Evolutionary conservation across 306 rosid genomes (phyloP).

Genomic region (Hippophae rhamnoides): DNA sequence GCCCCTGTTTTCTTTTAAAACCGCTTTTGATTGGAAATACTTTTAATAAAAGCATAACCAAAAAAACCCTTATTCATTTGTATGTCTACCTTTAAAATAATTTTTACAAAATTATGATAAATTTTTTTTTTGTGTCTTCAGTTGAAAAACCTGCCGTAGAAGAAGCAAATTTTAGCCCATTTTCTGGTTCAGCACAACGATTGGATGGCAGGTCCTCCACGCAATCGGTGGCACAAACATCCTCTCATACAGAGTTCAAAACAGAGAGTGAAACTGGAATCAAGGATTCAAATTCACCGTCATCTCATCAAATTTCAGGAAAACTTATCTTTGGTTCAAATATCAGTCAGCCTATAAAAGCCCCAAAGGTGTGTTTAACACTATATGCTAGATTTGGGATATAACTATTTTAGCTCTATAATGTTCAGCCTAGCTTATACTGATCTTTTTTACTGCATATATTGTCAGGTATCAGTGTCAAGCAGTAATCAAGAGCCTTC

Average conservation of each 20-base stretch:
- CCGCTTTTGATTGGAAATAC: too few species aligned
- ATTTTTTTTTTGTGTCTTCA: constrained; percentile 1
- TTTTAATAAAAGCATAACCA: too few species aligned
- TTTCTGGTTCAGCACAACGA: constrained; percentile 40
- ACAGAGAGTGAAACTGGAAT: constrained; percentile 15
- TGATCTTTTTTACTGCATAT: constrained; percentile 9
- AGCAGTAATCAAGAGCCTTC: constrained; percentile 21
- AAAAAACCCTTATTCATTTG: not conserved
- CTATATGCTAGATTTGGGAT: not conserved
- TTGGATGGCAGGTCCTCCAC: constrained; percentile 38
- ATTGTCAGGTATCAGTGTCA: constrained; percentile 16
- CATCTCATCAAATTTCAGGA: constrained; percentile 23
- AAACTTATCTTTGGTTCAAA: constrained; percentile 49
- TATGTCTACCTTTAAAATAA: not conserved
- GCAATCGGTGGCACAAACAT: constrained; percentile 20
- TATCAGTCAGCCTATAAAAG: constrained; percentile 10
- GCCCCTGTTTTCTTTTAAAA: too few species aligned
- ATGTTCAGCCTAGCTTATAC: not conserved
- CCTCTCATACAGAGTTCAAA: constrained; percentile 24
- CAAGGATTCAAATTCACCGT: constrained; percentile 21
- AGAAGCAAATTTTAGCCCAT: constrained; percentile 26
- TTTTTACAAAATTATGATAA: not conserved
- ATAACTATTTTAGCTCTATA: not conserved
- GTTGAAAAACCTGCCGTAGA: constrained; percentile 35
- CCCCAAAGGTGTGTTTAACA: constrained; percentile 27